phyloP scores from a whole-genome alignment of 2,329 filamentous ascomycete species.

The Delphinella strobiligena region DNA sequence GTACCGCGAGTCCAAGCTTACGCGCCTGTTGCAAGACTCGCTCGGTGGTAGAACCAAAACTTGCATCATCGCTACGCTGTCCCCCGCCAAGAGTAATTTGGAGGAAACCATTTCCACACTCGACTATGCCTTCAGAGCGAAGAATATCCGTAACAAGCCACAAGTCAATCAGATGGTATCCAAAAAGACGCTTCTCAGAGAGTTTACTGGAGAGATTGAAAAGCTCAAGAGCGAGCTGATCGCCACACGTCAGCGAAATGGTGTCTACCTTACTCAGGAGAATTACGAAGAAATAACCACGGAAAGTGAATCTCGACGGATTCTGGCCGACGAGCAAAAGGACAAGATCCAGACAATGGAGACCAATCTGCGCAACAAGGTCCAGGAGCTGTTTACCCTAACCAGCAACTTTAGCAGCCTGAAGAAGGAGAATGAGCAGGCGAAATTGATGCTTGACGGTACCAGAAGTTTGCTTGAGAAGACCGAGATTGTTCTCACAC shows the following conservation, averaged over 20 bases:
- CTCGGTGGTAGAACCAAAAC: slow-evolving; percentile 92
- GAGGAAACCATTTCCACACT: slow-evolving; percentile 97
- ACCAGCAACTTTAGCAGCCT: slow-evolving; percentile 78
- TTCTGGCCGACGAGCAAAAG: slow-evolving; percentile 82
- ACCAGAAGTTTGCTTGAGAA: slow-evolving; percentile 75
- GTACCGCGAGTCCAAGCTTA: slow-evolving; percentile 89
- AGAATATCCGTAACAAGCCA: slow-evolving; percentile 97
- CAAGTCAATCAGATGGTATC: slow-evolving; percentile 86
- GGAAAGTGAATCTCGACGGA: slow-evolving; percentile 82
- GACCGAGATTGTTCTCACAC: slow-evolving; percentile 70
- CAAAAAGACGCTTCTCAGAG: slow-evolving; percentile 81
- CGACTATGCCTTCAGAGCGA: slow-evolving; percentile 94
- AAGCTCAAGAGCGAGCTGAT: slow-evolving; percentile 90
- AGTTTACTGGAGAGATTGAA: slow-evolving; percentile 88
- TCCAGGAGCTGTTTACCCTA: slow-evolving; percentile 78
- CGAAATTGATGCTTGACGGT: slow-evolving; percentile 58
- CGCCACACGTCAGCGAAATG: slow-evolving; percentile 82
- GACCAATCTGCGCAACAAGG: slow-evolving; percentile 78
- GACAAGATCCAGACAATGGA: slow-evolving; percentile 91
- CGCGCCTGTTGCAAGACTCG: slow-evolving; percentile 87
- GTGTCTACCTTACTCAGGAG: slow-evolving; percentile 84
- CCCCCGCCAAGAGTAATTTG: slow-evolving; percentile 84
- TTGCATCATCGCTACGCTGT: slow-evolving; percentile 95
- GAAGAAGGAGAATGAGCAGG: slow-evolving; percentile 81
- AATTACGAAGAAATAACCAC: slow-evolving; percentile 83